Base-by-base conservation (phyloP, 169 alveolate species). In the Plasmodium cynomolgi region DNA sequence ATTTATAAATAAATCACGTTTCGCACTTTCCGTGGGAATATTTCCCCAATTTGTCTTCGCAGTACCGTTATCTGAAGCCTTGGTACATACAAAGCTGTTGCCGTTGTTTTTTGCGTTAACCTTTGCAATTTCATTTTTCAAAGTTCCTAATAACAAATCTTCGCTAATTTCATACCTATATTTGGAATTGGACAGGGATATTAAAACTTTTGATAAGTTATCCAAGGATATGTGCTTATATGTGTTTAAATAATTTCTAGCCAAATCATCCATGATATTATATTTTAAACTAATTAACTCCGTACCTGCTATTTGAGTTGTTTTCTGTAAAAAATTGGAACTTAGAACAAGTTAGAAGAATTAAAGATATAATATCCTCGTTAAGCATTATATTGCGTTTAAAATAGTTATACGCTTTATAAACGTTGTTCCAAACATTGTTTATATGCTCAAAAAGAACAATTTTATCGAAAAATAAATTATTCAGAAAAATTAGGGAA, bases 131-230 rank as follows among this genome's bases (percentile, higher is more conserved):
- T 86, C 93, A 50, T 75, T 62, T 34, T 86, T 47, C 83, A 86
- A 86, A 71, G 82, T 86, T 13, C 81, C 73, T 54, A 86, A 75
- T 86, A 86, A 77, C 47, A 86, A 79, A 79, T 33, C 29, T 17
- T 86, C 93, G 23, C 81, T 75, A 54, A 86, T 37, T 86, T 86
- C 81, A 77, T 79, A 86, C 23, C 71, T 86, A 39, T 41, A 86
- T 75, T 86, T 86, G 74, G 85, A 86, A 77, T 86, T 86, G 29
- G 93, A 86, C 72, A 86, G 81, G 54, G 93, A 86, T 86, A 86
- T 86, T n/a, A 86, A 54, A 86, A 86, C 71, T 56, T 86, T 86
- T 8, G 93, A 86, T 29, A 86, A 75, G 68, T 86, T 86, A 44
- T 86, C 93, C 71, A 86, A 54, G 68, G 88, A 56, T 20, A 86